Base-by-base conservation (phyloP, 2,329 filamentous ascomycete species). In the Epichloe baconii region DNA sequence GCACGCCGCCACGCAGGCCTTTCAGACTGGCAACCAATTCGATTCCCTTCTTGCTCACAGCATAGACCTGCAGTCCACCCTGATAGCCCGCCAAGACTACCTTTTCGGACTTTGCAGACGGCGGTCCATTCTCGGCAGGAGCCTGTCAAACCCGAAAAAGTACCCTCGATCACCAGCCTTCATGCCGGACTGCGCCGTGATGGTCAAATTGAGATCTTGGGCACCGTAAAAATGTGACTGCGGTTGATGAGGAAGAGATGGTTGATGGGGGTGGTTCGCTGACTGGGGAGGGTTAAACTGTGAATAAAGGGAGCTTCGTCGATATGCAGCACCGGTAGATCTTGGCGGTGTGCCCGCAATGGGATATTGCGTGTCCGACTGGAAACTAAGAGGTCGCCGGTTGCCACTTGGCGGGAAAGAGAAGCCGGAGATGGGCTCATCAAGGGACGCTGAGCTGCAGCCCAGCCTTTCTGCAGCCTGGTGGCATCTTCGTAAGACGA, bases 71-170 rank as follows among this genome's bases (percentile, higher is more conserved):
- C 47, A 96, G 63, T 1, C 83, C 83, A 42, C 88, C 87, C 63
- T 95, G 85, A 57, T 83, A 88, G 1, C 90, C 90, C 8, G 88
- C 78, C 4, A 95, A 67, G 44, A 89, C 71, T 26, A 86, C 80
- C 64, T 85, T 83, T 60, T 86, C 77, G 50, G 70, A 68, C 36
- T 70, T 70, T 51, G 53, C 31, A 31, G 26, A 31, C 5, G 67
- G 60, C 15, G 58, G 57, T 49, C 65, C 63, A 49, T 68, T 64
- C 6, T 61, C 59, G 41, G 66, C 64, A n/a, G 77, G 43, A 94
- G 72, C 2, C 75, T 81, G 64, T 95, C 90, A 59, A 95, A 89
- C 5, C 85, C 83, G 63, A 88, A 93, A 63, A 85, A 87, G 58
- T 86, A 88, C 7, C 86, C 87, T 44, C 77, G 78, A 38, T 83